phyloP scores from a whole-genome alignment of 2,329 filamentous ascomycete species.

The Verticillium longisporum region DNA sequence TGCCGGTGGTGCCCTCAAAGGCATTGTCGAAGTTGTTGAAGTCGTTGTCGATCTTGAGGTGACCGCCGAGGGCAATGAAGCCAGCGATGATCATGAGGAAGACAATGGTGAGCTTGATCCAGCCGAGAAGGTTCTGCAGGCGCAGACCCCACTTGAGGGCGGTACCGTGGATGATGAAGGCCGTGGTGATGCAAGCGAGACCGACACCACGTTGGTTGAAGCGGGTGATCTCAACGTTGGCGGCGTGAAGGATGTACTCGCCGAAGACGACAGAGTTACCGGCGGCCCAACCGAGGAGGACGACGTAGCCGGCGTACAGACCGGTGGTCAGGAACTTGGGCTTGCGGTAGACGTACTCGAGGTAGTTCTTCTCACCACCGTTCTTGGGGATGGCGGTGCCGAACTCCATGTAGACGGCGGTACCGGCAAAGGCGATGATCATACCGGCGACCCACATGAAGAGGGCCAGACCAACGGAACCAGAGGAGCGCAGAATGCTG shows the following conservation, averaged over 20 bases:
- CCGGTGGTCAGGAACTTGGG: slow-evolving; percentile 56
- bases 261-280: slow-evolving; percentile 65
- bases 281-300: slow-evolving; percentile 59
- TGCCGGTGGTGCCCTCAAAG: slow-evolving; percentile 60
- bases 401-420: slow-evolving; percentile 60
- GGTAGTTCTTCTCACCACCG: slow-evolving; percentile 62
- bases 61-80: slow-evolving; percentile 54
- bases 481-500: slow-evolving; percentile 48
- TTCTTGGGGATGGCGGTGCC: slow-evolving; percentile 59
- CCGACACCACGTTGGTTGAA: slow-evolving; percentile 64
- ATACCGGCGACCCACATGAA: slow-evolving; percentile 58
- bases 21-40: slow-evolving; percentile 57
- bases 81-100: slow-evolving; percentile 59
- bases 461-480: slow-evolving; percentile 55
- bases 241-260: slow-evolving; percentile 62
- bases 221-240: slow-evolving; percentile 51
- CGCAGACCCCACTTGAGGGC: slow-evolving; percentile 60
- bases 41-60: slow-evolving; percentile 49
- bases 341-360: slow-evolving; percentile 55
- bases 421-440: slow-evolving; percentile 54
- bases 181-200: slow-evolving; percentile 57
- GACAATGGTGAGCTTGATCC: slow-evolving; percentile 60
- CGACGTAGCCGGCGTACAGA: slow-evolving; percentile 53
- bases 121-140: slow-evolving; percentile 58
- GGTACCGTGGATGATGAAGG: slow-evolving; percentile 59